Evolutionary conservation across 2,329 filamentous ascomycete species (phyloP).

Genomic region (Zymoseptoria ardabiliae): DNA sequence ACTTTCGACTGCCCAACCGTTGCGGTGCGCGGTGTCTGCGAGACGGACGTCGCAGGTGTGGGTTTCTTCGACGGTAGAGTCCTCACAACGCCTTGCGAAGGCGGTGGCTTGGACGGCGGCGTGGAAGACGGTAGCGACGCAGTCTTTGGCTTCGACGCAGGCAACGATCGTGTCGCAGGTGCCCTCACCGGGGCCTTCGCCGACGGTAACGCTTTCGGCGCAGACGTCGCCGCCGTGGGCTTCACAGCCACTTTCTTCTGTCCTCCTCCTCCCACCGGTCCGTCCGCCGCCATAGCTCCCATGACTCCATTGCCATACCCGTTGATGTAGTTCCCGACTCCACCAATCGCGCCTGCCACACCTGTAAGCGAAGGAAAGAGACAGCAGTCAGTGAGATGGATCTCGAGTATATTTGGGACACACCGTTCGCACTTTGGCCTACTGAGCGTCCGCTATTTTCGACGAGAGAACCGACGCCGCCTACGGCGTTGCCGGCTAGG

Average conservation of each 20-base stretch:
- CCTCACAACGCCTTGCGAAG: neutral
- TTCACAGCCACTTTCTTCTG: conserved; percentile 23
- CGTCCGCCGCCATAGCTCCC: conserved; percentile 26
- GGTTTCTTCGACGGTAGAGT: conserved; percentile 7
- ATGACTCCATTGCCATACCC: conserved; percentile 28
- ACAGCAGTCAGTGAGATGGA: conserved; percentile 11
- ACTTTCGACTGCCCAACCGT: neutral
- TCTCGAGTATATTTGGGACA: conserved; percentile 3
- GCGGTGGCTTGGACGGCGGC: conserved; percentile 3
- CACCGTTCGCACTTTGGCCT: conserved; percentile 27
- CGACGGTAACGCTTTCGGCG: neutral
- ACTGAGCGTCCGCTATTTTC: conserved; percentile 28
- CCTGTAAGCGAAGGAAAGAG: conserved; percentile 17
- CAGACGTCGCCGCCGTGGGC: conserved; percentile 9
- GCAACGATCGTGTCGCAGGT: conserved; percentile 6
- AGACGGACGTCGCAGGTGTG: neutral
- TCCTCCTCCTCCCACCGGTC: conserved; percentile 14
- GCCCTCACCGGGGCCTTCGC: neutral
- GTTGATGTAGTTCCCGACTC: conserved; percentile 30
- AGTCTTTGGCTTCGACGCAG: conserved; percentile 2
- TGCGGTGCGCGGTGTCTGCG: neutral
- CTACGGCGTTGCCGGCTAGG: conserved; percentile 33
- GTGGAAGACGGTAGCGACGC: neutral
- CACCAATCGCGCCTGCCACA: conserved; percentile 28
- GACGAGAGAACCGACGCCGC: conserved; percentile 28